Evolutionary conservation across 2,329 filamentous ascomycete genomes (phyloP).

Genomic region (Diplocarpon mali): DNA sequence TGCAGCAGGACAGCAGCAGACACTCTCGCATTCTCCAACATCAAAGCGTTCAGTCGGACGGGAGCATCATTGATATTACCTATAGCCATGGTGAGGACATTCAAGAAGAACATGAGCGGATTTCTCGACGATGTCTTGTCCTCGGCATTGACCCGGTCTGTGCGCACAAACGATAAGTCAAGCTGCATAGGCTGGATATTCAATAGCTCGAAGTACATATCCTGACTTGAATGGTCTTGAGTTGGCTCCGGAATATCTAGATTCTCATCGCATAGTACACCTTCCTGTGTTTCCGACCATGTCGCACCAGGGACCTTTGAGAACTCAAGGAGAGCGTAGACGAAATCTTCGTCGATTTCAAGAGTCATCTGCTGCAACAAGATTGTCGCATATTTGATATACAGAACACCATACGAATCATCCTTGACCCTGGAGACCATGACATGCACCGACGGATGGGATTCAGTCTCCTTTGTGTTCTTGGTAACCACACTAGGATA

Average conservation of each 20-base stretch:
- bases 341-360: constrained; percentile 95
- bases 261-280: constrained; percentile 77
- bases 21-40: constrained; percentile 90
- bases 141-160: constrained; percentile 90
- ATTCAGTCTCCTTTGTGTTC: constrained; percentile 85
- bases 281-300: constrained; percentile 68
- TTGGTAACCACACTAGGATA: constrained; percentile 98
- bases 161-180: constrained; percentile 92
- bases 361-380: constrained; percentile 96
- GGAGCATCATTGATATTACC: constrained; percentile 98
- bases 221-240: constrained; percentile 72
- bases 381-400: constrained; percentile 95
- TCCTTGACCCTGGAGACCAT: constrained; percentile 94
- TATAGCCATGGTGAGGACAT: constrained; percentile 98
- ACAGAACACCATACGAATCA: constrained; percentile 92
- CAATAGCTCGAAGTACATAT: constrained; percentile 95
- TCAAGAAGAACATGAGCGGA: constrained; percentile 97
- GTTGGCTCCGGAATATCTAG: constrained; percentile 88
- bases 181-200: constrained; percentile 98
- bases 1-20: constrained; percentile 74
- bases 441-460: constrained; percentile 86
- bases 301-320: constrained; percentile 83
- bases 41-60: constrained; percentile 81
- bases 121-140: constrained; percentile 85
- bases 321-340: constrained; percentile 91